Conservation (phyloP, 257 asterid genomes). For the Scutellaria barbata region DNA sequence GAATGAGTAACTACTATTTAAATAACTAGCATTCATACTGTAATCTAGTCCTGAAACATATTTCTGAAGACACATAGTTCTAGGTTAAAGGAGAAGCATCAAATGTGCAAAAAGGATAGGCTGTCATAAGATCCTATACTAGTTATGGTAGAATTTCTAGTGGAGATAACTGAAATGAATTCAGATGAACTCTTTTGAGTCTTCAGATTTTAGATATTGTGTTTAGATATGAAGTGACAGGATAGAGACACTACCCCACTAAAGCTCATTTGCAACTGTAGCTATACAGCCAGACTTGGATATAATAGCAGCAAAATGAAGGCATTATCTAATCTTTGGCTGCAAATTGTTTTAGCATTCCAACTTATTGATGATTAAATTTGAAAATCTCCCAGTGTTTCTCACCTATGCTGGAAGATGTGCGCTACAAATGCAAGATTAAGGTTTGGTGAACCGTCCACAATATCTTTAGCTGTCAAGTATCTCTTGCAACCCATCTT, state of each 20-base stretch:
- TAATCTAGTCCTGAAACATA: background rate
- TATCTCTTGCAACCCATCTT: constrained; percentile 97
- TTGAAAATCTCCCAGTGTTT: constrained; percentile 5
- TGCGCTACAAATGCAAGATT: constrained; percentile 99
- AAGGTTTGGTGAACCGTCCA: constrained; percentile 95
- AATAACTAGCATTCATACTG: background rate
- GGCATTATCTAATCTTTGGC: constrained; percentile 12
- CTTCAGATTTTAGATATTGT: background rate
- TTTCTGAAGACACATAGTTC: constrained; percentile 7
- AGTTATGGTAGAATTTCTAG: background rate
- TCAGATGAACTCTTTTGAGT: background rate
- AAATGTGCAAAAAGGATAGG: background rate
- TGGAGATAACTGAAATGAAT: background rate
- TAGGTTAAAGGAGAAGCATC: background rate
- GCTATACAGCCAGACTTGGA: background rate
- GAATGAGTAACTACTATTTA: background rate
- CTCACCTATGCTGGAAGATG: constrained; percentile 94
- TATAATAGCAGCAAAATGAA: background rate
- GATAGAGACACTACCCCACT: constrained; percentile 6
- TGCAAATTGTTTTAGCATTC: background rate
- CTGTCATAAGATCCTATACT: background rate
- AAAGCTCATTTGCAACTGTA: constrained; percentile 1
- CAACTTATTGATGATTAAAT: constrained; percentile 13
- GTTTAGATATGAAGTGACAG: background rate
- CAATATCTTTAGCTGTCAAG: constrained; percentile 93